Percentiles rank a stretch among this genome's conserved stretches.
These are phyloP conservation scores for Gigaspora rosea DNA, from an alignment of 192 early-diverging fungal genomes.

Conservation along the genomic window DNA sequence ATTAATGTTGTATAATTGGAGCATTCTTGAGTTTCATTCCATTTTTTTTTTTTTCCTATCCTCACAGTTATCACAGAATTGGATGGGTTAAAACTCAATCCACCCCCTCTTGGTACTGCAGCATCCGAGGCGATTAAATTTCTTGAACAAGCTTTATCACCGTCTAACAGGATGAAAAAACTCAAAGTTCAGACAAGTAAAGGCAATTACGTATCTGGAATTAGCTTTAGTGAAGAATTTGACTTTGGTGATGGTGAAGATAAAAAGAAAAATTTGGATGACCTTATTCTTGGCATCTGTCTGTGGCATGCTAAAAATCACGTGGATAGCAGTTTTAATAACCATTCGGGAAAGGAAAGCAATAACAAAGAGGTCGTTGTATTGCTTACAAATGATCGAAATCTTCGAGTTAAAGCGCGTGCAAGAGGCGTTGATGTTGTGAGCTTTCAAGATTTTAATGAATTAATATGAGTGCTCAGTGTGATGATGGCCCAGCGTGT, in stretches of 20 bases:
- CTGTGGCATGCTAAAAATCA: slow-evolving; percentile 50
- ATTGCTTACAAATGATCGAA: slow-evolving; percentile 61
- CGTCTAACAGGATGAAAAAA: slow-evolving; percentile 33
- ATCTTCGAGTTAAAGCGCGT: slow-evolving; percentile 58
- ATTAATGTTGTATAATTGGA: too few relatives aligned
- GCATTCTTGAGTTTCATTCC: background rate
- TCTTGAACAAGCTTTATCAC: slow-evolving; percentile 37
- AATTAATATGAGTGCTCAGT: background rate
- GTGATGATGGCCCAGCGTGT: too few relatives aligned
- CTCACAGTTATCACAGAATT: slow-evolving; percentile 55
- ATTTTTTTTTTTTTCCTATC: too few relatives aligned
- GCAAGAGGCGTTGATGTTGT: slow-evolving; percentile 53
- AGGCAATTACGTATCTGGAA: slow-evolving; percentile 55
- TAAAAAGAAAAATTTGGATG: slow-evolving; percentile 60
- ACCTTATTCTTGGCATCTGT: slow-evolving; percentile 56
- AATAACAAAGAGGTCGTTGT: slow-evolving; percentile 23
- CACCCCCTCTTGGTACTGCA: slow-evolving; percentile 49
- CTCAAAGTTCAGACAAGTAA: slow-evolving; percentile 58
- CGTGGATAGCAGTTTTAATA: background rate
- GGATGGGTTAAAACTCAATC: slow-evolving; percentile 54
- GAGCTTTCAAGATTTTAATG: slow-evolving; percentile 39
- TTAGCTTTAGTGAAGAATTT: slow-evolving; percentile 48
- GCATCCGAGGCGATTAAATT: slow-evolving; percentile 49
- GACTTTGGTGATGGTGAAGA: slow-evolving; percentile 49
- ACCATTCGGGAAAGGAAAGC: background rate